phyloP scores from a whole-genome alignment of 1,284 basidiomycete species.

The Moesziomyces aphidis region DNA sequence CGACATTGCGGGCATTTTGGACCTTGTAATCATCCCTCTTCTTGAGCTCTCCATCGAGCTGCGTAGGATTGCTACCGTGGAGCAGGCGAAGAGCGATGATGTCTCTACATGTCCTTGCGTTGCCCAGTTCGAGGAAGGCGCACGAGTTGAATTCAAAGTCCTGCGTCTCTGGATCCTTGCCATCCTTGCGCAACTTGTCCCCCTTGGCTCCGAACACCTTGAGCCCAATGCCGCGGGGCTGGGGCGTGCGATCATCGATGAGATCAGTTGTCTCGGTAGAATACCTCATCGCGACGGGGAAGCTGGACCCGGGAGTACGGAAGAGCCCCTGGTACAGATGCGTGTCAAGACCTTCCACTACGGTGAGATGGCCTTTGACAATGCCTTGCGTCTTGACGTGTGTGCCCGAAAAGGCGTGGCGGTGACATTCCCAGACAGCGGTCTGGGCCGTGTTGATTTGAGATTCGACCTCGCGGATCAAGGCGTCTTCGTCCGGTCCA shows the following conservation, averaged over 20 bases:
- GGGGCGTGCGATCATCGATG: constrained; percentile 56
- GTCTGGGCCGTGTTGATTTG: constrained; percentile 55
- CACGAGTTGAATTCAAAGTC: constrained; percentile 61
- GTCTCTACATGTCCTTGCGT: constrained; percentile 34
- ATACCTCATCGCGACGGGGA: constrained; percentile 51
- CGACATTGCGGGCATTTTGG: constrained; percentile 50
- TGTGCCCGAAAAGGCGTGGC: constrained; percentile 44
- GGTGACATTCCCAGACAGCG: constrained; percentile 37
- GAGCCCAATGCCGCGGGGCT: constrained; percentile 58
- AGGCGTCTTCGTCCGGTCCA: constrained; percentile 47
- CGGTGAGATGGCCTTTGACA: constrained; percentile 53
- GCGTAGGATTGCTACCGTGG: constrained; percentile 34
- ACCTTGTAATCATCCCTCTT: constrained; percentile 54
- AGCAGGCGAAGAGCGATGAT: constrained; percentile 48
- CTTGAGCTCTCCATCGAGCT: constrained; percentile 39
- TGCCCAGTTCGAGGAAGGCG: constrained; percentile 40
- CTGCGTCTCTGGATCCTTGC: constrained; percentile 54
- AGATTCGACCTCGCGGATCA: constrained; percentile 49
- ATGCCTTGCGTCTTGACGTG: constrained; percentile 52
- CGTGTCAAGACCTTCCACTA: constrained; percentile 47
- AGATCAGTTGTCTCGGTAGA: constrained; percentile 54
- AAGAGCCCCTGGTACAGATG: constrained; percentile 61
- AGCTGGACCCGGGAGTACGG: constrained; percentile 33
- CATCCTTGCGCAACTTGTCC: constrained; percentile 32
- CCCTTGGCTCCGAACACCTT: constrained; percentile 58